Evolutionary conservation across 2,329 filamentous ascomycete genomes (phyloP), one percentile per base, ranked within the genome.

Genomic region (Neoscytalidium dimidiatum): DNA sequence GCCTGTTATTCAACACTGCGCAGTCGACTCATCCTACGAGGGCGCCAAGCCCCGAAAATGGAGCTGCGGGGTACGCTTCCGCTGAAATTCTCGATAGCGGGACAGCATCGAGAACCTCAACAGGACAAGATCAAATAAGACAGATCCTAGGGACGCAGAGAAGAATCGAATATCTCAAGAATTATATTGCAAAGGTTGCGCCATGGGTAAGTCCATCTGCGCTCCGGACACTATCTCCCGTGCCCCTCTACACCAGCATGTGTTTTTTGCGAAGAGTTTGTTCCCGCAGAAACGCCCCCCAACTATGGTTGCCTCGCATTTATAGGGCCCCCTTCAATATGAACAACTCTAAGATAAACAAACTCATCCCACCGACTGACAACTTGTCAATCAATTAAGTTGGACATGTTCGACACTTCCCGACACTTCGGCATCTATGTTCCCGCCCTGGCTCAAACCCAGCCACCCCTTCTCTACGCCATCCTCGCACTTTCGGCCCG

Each of bases 351-450:
- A 29, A 49, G 29, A 11, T 13, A 41, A 49, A 11, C 23, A 41
- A 41, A 41, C 38, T 11, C 38, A 8, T 19, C 31, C 23, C 9
- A 57, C 52, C 43, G 19, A 53, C 44, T 48, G 14, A 51, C 63
- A n/a, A 60, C 9, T 19, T 17, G 4, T 23, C 31, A 19, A 28
- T 46, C 58, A 77, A n/a, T n/a, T n/a, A n/a, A n/a, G 82, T 78
- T 85, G 1, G 83, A 86, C 65, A 85, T 84, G 74, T 85, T 86
- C 60, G 84, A 85, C 67, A 76, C 77, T 31, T 74, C 82, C 53
- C 75, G 79, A 1, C 79, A 83, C 29, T 85, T 85, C 67, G 80
- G 80, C 21, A 78, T 81, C 6, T 79, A 80, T 4, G 74, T 85
- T 4, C 82, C 83, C 0, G 77, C 79, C 19, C 78, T 85, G 70